These are phyloP conservation scores for Stagonosporopsis rhizophila DNA, from an alignment of 2,329 filamentous ascomycete species.

Conservation along the genomic window DNA sequence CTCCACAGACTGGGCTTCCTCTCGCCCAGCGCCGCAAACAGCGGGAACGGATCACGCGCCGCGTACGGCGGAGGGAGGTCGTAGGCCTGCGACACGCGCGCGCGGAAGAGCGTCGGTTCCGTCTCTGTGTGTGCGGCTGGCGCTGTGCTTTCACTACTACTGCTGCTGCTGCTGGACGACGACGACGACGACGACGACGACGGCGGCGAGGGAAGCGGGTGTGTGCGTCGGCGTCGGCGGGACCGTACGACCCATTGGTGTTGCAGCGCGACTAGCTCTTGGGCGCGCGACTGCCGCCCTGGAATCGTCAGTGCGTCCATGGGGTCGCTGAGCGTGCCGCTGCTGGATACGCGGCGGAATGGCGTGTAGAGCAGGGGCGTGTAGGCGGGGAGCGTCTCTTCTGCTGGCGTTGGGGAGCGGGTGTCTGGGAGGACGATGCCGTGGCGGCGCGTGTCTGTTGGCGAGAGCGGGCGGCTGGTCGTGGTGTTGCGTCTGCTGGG, in stretches of 20 bases:
- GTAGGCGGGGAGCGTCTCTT: background rate
- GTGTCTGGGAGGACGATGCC: slow-evolving; percentile 1
- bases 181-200: no score
- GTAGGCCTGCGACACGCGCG: background rate
- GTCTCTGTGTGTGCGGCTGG: background rate
- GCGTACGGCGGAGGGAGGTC: slow-evolving; percentile 6
- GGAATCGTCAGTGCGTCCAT: background rate
- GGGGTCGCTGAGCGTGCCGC: background rate
- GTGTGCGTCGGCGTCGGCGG: background rate
- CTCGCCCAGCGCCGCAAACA: background rate
- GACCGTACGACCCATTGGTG: background rate
- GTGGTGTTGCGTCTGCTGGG: background rate
- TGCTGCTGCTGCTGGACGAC: background rate
- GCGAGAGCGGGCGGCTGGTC: background rate
- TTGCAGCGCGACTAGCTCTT: background rate
- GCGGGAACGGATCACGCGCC: background rate
- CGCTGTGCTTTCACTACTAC: background rate
- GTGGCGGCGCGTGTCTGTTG: slow-evolving; percentile 11
- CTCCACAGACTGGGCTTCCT: background rate
- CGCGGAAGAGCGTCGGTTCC: slow-evolving; percentile 3
- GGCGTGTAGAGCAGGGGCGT: background rate
- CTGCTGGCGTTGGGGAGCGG: background rate
- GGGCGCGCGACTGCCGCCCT: background rate
- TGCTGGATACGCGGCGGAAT: background rate
- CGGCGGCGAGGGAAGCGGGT: background rate